phyloP scores from a whole-genome alignment of 2,329 filamentous ascomycete genomes.

The Colletotrichum gloeosporioides region DNA sequence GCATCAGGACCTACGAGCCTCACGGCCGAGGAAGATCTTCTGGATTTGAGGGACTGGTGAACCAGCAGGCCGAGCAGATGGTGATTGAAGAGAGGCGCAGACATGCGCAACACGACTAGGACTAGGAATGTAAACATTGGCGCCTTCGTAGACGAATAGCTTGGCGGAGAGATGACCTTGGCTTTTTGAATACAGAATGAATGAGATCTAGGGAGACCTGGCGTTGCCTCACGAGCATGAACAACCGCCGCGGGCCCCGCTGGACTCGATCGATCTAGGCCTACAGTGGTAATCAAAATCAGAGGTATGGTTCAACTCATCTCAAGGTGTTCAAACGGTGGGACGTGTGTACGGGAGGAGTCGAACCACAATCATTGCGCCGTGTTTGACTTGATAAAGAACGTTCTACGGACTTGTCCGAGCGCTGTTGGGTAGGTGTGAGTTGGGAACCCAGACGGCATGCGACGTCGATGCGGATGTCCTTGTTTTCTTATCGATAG shows the following conservation, averaged over 20 bases:
- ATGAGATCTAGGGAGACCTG: neutral
- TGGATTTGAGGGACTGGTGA: neutral
- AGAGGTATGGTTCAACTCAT: neutral
- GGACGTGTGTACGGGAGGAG: neutral
- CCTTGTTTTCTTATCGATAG: conserved; percentile 13
- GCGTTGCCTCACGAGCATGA: neutral
- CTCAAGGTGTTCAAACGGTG: neutral
- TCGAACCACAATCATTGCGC: neutral
- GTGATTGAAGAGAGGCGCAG: neutral
- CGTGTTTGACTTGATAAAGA: neutral
- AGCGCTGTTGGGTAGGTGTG: neutral
- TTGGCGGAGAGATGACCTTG: neutral
- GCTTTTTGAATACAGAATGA: neutral
- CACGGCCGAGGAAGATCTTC: neutral
- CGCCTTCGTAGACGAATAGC: neutral
- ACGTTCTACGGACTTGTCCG: neutral
- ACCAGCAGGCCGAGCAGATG: neutral
- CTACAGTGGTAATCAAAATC: neutral
- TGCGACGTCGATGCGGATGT: neutral
- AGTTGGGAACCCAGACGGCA: neutral
- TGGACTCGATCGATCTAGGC: neutral
- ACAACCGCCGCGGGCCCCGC: neutral
- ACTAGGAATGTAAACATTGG: neutral
- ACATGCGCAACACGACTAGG: neutral
- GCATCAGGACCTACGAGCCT: neutral